These are phyloP conservation scores for Canavalia gladiata DNA, from an alignment of 306 rosid species.

Conservation along the genomic window DNA sequence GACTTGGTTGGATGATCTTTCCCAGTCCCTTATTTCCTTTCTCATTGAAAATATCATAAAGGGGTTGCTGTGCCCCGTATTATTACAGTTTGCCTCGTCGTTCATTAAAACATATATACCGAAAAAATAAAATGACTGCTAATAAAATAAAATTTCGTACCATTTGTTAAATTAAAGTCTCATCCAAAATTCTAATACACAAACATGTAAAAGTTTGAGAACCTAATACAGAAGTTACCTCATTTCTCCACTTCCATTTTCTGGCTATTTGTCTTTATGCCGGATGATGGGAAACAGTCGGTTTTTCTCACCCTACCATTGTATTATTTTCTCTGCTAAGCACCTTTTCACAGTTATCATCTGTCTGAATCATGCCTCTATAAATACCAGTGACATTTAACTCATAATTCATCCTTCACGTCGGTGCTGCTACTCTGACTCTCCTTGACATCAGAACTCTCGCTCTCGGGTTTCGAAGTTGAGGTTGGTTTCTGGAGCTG, in stretches of 20 bases:
- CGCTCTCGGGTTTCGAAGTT: constrained; percentile 53
- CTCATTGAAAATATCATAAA: too few species aligned
- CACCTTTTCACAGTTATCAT: constrained; percentile 40
- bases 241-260: constrained; percentile 5
- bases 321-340: constrained; percentile 22
- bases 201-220: constrained; percentile 17
- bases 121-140: not conserved
- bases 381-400: constrained; percentile 31
- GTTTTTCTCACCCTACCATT: constrained; percentile 27
- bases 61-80: too few species aligned
- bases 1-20: too few species aligned
- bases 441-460: constrained; percentile 61
- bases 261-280: constrained; percentile 17
- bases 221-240: constrained; percentile 26
- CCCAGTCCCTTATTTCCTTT: too few species aligned
- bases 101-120: not conserved
- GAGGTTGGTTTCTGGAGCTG: constrained; percentile 81
- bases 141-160: constrained; percentile 3
- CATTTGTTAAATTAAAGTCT: constrained; percentile 11
- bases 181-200: constrained; percentile 25
- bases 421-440: constrained; percentile 56
- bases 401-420: constrained; percentile 78
- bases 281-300: constrained; percentile 21
- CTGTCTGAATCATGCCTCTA: constrained; percentile 43
- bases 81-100: not conserved